Evolutionary conservation across 2,329 filamentous ascomycete genomes (phyloP).

Genomic region (Acarospora socialis): DNA sequence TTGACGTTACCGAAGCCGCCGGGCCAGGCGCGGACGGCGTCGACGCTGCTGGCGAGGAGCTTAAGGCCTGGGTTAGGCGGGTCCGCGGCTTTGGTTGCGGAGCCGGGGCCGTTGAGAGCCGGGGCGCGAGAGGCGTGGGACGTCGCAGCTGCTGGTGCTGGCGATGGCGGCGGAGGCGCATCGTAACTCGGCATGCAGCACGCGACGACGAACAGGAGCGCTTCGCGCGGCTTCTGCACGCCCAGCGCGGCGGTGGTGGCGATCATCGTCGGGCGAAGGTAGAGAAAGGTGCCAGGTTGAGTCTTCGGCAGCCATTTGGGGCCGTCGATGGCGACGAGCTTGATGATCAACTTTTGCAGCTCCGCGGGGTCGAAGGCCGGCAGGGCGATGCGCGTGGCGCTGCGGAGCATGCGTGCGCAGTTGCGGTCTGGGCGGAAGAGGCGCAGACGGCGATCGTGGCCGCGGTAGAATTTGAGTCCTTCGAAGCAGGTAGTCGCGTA

Average conservation of each 20-base stretch:
- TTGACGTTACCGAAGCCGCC: constrained; percentile 88
- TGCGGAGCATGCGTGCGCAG: constrained; percentile 46
- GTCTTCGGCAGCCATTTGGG: constrained; percentile 64
- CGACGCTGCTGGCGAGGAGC: constrained; percentile 63
- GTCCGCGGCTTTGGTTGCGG: constrained; percentile 18
- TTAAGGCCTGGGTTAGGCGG: constrained; percentile 36
- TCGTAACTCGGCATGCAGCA: constrained; percentile 35
- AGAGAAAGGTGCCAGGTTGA: constrained; percentile 57
- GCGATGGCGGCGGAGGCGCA: constrained; percentile 2
- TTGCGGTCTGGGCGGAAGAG: constrained; percentile 68
- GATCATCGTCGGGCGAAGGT: constrained; percentile 78
- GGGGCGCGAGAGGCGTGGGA: neutral
- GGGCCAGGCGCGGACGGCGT: constrained; percentile 82
- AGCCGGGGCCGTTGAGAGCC: constrained; percentile 13
- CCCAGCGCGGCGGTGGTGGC: constrained; percentile 68
- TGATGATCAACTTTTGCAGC: constrained; percentile 58
- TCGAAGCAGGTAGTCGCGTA: constrained; percentile 90
- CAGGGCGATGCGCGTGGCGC: constrained; percentile 51
- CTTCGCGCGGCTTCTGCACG: constrained; percentile 64
- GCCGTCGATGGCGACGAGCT: constrained; percentile 58
- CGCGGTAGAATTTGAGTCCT: constrained; percentile 60
- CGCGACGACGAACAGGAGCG: constrained; percentile 75
- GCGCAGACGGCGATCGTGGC: constrained; percentile 56
- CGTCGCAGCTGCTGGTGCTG: neutral
- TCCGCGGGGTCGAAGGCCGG: constrained; percentile 58